Percentiles rank a stretch among this genome's conserved stretches.
phyloP scores from a whole-genome alignment of 306 rosid species.

The Canavalia ensiformis region DNA sequence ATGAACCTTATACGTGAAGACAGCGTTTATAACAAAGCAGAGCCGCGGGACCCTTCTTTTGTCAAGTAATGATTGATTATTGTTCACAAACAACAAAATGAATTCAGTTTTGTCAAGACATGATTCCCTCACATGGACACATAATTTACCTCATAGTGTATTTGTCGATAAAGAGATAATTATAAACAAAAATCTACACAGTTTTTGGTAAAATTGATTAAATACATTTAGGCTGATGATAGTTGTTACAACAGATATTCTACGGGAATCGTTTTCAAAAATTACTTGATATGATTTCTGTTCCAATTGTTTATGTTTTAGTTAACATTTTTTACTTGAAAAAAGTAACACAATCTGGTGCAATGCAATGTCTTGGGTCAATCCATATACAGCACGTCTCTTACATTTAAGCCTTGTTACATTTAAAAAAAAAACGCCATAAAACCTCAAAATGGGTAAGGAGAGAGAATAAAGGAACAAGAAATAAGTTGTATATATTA shows the following conservation, averaged over 20 bases:
- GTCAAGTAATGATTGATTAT: not conserved
- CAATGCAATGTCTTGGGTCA: not conserved
- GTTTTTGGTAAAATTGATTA: not conserved
- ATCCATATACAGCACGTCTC: not conserved
- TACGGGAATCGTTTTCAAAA: not conserved
- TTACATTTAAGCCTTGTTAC: not conserved
- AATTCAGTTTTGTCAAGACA: not conserved
- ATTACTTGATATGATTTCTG: not conserved
- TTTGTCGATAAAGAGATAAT: not conserved
- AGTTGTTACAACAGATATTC: not conserved
- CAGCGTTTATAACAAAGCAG: not conserved
- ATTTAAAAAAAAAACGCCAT: no score
- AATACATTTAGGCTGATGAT: not conserved
- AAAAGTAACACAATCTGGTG: not conserved
- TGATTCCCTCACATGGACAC: conserved; percentile 4
- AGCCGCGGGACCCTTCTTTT: not conserved
- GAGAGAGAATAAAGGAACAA: no score
- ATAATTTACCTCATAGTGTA: not conserved
- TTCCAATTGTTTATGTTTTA: not conserved
- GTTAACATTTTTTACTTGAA: not conserved
- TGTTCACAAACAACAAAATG: not conserved
- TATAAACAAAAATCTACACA: no score
- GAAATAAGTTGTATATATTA: no score
- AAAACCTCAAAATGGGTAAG: no score
- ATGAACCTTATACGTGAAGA: not conserved